These are phyloP conservation scores for Colletotrichum sp. DNA, from an alignment of 2,329 filamentous ascomycete genomes.

Conservation along the genomic window DNA sequence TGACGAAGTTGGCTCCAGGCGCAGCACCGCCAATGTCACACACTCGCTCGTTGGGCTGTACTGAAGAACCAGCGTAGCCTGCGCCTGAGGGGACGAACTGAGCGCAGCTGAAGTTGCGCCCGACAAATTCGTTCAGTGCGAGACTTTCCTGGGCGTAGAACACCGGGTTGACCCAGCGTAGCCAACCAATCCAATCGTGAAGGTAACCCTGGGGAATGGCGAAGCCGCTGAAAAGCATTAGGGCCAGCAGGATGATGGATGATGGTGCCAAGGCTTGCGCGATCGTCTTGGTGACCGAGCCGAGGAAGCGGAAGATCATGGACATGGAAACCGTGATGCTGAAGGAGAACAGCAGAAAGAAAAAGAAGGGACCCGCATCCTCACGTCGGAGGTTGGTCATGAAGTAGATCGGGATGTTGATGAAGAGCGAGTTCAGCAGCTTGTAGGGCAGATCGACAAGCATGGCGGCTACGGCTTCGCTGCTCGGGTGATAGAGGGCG, in stretches of 20 bases:
- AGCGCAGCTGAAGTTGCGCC: slow-evolving; percentile 46
- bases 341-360: slow-evolving; percentile 57
- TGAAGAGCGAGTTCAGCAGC: slow-evolving; percentile 54
- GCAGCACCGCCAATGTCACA: slow-evolving; percentile 51
- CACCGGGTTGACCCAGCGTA: slow-evolving; percentile 57
- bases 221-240: slow-evolving; percentile 62
- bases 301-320: slow-evolving; percentile 55
- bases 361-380: slow-evolving; percentile 58
- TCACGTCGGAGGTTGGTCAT: slow-evolving; percentile 63
- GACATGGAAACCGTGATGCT: slow-evolving; percentile 54
- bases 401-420: slow-evolving; percentile 70
- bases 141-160: slow-evolving; percentile 71
- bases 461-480: slow-evolving; percentile 4
- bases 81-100: slow-evolving; percentile 20
- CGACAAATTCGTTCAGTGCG: slow-evolving; percentile 67
- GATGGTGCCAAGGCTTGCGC: slow-evolving; percentile 58
- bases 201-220: slow-evolving; percentile 45
- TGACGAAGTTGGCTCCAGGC: slow-evolving; percentile 44
- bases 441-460: slow-evolving; percentile 29
- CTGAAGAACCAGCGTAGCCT: slow-evolving; percentile 19
- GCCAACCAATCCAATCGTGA: slow-evolving; percentile 53
- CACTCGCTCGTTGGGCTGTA: slow-evolving; percentile 30
- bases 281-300: slow-evolving; percentile 52
- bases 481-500: slow-evolving; percentile 36
- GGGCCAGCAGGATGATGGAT: slow-evolving; percentile 54